phyloP scores from a whole-genome alignment of 345 rosid species.

The Alliaria petiolata region DNA sequence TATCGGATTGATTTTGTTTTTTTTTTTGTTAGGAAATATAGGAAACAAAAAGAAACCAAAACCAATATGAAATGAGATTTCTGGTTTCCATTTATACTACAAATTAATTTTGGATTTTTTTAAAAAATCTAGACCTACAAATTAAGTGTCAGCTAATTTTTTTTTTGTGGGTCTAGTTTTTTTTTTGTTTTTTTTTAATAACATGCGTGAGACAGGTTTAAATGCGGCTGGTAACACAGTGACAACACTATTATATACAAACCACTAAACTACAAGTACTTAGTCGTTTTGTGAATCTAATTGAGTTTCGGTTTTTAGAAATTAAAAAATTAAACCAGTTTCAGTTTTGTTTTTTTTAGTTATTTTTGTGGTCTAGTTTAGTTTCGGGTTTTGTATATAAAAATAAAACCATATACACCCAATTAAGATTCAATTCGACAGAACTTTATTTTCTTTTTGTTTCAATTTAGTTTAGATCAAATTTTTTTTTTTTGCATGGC shows the following conservation, averaged over 20 bases:
- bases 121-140: no score
- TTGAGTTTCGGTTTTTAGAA: neutral
- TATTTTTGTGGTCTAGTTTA: neutral
- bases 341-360: no score
- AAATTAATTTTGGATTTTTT: no score
- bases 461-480: neutral
- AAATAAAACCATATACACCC: neutral
- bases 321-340: neutral
- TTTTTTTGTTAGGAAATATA: neutral
- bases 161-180: no score
- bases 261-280: neutral
- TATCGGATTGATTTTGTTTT: neutral
- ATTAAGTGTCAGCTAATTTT: no score
- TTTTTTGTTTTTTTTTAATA: no score
- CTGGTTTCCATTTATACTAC: no score
- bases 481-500: no score
- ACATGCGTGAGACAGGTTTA: no score
- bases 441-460: neutral
- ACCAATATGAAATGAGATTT: neutral
- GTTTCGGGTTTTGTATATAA: neutral
- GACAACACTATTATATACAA: neutral
- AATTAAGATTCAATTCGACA: neutral
- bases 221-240: neutral
- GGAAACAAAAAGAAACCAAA: neutral
- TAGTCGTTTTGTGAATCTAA: neutral